Evolutionary conservation across 108 stramenopile species (phyloP), one percentile per base, ranked within the genome.

Genomic region (Cyclostephanos invisitatus): DNA sequence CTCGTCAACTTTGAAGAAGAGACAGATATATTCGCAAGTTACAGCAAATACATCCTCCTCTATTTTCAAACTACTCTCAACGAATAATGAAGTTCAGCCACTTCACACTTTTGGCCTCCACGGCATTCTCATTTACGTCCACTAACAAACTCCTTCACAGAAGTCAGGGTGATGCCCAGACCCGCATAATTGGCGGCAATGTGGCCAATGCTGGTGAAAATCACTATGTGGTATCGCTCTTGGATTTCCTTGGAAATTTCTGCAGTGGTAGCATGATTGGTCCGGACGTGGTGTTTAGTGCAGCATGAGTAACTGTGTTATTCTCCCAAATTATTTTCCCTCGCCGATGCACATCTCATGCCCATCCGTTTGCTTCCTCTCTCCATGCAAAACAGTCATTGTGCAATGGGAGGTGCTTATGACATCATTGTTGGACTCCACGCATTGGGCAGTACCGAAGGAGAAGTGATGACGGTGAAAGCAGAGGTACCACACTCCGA

Each of bases 401-500:
- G 44, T 14, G 44, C 44, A 3, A 3, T 46, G 12, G 44, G 44
- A 11, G 15, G 15, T 15, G 44, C 44, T 17, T 46, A 46, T 14
- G 14, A 46, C 15, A 15, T 46, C 44, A 46, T 14, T 15, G 44
- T 46, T 3, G 44, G 44, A 46, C 44, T 14, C 44, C 44, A 15
- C 44, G 44, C 44, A 15, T 46, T 46, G 15, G 51, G 27, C 18
- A 46, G 42, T 48, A 50, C 27, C 17, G 60, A 51, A 40, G 70
- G 70, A 40, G 70, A 62, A 21, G 61, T 50, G 35, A 61, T 72
- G 21, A 7, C 15, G 0, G 60, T 72, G 28, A 28, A 57, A 11
- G 40, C 25, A 10, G 70, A 72, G 48, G 48, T 46, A 17, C 12
- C 15, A 3, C 70, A 72, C 28, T 61, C 60, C 7, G 36, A 51